A percentile compares a stretch with the other conserved stretches of the same genome.
These are phyloP conservation scores for Epithele typhae DNA, from an alignment of 768 basidiomycete species.

Conservation along the genomic window DNA sequence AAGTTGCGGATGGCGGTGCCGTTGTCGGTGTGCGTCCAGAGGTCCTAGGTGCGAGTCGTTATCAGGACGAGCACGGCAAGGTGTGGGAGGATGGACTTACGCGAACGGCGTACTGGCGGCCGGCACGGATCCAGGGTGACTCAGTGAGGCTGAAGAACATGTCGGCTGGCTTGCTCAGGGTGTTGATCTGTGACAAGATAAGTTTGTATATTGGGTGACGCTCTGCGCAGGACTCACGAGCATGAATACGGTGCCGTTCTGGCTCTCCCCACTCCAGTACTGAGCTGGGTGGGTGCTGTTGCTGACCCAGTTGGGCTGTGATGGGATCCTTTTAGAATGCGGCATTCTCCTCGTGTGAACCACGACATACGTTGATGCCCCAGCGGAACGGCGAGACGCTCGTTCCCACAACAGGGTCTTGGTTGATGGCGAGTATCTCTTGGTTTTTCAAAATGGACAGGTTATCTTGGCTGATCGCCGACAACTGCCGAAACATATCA, in stretches of 20 bases:
- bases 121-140: slow-evolving; percentile 68
- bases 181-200: slow-evolving; percentile 52
- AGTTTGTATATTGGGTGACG: background rate
- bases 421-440: slow-evolving; percentile 66
- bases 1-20: slow-evolving; percentile 61
- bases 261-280: slow-evolving; percentile 64
- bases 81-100: slow-evolving; percentile 33
- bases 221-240: slow-evolving; percentile 36
- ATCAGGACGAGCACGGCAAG: background rate
- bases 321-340: background rate
- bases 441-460: slow-evolving; percentile 56
- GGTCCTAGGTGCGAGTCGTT: slow-evolving; percentile 39
- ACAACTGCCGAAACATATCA: slow-evolving; percentile 33
- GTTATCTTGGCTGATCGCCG: slow-evolving; percentile 43
- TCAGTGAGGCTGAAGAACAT: slow-evolving; percentile 64
- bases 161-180: slow-evolving; percentile 47
- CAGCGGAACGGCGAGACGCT: slow-evolving; percentile 65
- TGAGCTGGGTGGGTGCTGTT: slow-evolving; percentile 55
- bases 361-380: slow-evolving; percentile 55
- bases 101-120: slow-evolving; percentile 59
- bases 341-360: background rate
- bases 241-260: slow-evolving; percentile 67
- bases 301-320: slow-evolving; percentile 34
- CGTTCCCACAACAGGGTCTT: slow-evolving; percentile 58
- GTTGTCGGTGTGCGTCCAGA: slow-evolving; percentile 71